Evolutionary conservation across 176 grass and related monocot species (phyloP).

Genomic region (Ensete glaucum): DNA sequence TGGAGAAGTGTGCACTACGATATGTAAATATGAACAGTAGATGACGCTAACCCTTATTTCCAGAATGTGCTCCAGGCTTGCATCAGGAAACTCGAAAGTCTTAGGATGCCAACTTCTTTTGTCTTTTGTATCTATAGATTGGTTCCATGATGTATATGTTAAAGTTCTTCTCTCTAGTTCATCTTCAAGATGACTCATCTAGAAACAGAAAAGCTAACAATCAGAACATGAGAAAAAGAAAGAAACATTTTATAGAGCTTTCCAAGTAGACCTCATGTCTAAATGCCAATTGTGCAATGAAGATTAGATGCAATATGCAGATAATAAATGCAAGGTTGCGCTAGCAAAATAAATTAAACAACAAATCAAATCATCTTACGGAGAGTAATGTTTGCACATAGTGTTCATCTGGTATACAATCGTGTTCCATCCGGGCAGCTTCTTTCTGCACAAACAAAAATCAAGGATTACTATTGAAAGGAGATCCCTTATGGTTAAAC

Average conservation of each 20-base stretch:
- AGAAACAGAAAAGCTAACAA: conserved; percentile 8
- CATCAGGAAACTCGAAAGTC: conserved; percentile 62
- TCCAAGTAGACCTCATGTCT: not conserved
- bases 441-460: conserved; percentile 43
- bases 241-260: no score
- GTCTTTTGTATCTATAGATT: conserved; percentile 52
- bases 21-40: conserved; percentile 5
- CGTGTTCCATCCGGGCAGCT: conserved; percentile 28
- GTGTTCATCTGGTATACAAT: conserved; percentile 98
- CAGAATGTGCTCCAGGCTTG: conserved; percentile 50
- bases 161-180: conserved; percentile 93
- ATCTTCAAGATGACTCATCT: conserved; percentile 75
- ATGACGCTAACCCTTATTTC: conserved; percentile 61
- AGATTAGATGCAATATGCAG: not conserved
- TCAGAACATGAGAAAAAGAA: no score
- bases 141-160: conserved; percentile 95
- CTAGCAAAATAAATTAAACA: not conserved
- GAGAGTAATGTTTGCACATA: conserved; percentile 91
- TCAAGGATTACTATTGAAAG: conserved; percentile 12
- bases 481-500: conserved; percentile 2
- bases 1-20: not conserved
- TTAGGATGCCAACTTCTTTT: conserved; percentile 77
- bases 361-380: conserved; percentile 35
- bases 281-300: not conserved
- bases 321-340: not conserved